A percentile compares a stretch with the other conserved stretches of the same genome.
Conservation (phyloP, 805 yeast genomes). For the Priceomyces haplophilus region DNA sequence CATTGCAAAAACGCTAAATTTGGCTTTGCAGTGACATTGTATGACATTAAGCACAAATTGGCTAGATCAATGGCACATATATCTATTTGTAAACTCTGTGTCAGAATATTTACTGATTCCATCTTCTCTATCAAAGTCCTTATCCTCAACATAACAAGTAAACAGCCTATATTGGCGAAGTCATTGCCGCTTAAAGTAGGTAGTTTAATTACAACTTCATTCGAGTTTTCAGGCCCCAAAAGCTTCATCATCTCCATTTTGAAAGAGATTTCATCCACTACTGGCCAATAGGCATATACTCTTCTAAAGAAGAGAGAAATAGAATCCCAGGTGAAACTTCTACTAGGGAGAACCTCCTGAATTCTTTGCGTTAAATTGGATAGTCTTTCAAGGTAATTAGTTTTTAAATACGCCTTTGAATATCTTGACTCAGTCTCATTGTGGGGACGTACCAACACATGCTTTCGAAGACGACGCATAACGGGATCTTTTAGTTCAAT, state of each 20-base stretch:
- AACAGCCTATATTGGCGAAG: conserved; percentile 37
- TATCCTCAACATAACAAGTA: conserved; percentile 37
- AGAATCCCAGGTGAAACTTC: neutral
- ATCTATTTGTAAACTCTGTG: conserved; percentile 36
- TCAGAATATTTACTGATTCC: conserved; percentile 28
- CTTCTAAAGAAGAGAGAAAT: conserved; percentile 43
- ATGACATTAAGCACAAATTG: conserved; percentile 52
- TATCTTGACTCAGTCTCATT: neutral
- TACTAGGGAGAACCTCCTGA: neutral
- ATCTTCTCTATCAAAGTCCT: conserved; percentile 34
- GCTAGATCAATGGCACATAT: conserved; percentile 48
- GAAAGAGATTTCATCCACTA: conserved; percentile 53
- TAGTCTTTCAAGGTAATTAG: neutral
- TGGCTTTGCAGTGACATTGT: conserved; percentile 42
- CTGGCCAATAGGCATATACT: conserved; percentile 53
- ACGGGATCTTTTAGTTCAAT: neutral
- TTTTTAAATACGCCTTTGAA: neutral
- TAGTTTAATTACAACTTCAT: conserved; percentile 24
- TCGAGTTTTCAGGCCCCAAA: conserved; percentile 28
- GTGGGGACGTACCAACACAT: too few species aligned
- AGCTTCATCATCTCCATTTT: conserved; percentile 35
- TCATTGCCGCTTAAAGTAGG: conserved; percentile 38
- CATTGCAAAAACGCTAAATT: conserved; percentile 30
- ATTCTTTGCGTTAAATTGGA: neutral
- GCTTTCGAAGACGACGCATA: neutral